Evolutionary conservation across 1,139 yeast genomes (phyloP), one percentile per base, ranked within the genome.

Genomic region (Hansenula sp.): DNA sequence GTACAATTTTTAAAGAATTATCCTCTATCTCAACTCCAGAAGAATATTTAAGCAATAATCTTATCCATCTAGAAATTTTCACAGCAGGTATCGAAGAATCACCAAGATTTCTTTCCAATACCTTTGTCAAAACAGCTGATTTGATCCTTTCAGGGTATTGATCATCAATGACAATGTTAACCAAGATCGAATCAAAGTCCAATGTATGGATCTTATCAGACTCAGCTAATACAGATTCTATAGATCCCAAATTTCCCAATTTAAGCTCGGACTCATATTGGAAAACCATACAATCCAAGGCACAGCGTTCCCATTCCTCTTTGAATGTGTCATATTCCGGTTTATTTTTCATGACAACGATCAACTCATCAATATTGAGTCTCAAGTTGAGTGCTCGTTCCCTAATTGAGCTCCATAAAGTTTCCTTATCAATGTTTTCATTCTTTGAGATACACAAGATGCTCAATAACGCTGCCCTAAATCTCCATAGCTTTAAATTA

Each of bases 191-290:
- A 26, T 52, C 53, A 40, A 50, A 45, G 3, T 45, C 50, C 4
- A 39, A 17, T 10, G 40, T 41, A 18, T 28, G 39, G 7, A 38
- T 32, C 11, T 25, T 38, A 3, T 32, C 18, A 1, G 50, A 37
- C 19, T 52, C 53, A n/a, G 41, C 40, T 2, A 52, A 32, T 18
- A 50, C 39, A 1, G 47, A 17, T 21, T 44, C 45, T 4, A 45
- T 32, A 1, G 50, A 32, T 6, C 39, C 29, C 40, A 45, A 47
- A 19, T 48, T 45, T 1, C 38, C 46, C 19, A 52, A 31, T 21
- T 46, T 46, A 10, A 51, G 14, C 29, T 51, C 55, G 8, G 52
- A 37, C 27, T 48, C 46, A 32, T 39, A 51, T 24, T 52, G 52
- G 36, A 47, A 52, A 10, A 50, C 17, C 29, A 48, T 43, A 22